These are phyloP conservation scores for Talaromyces islandicus DNA, from an alignment of 2,329 filamentous ascomycete species.

Conservation along the genomic window DNA sequence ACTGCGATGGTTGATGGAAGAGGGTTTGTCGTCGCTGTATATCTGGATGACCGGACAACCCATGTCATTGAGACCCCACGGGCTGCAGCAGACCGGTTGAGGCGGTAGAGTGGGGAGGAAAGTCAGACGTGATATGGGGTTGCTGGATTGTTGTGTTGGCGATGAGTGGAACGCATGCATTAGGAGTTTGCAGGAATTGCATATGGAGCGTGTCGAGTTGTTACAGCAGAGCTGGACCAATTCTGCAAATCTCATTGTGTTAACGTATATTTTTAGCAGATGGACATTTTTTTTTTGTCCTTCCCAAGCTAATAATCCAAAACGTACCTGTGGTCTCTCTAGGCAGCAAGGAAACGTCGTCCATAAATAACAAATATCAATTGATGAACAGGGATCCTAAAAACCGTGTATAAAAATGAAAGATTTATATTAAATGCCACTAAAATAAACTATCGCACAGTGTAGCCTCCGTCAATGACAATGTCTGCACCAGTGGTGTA, in stretches of 20 bases:
- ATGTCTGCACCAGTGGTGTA: conserved; percentile 47
- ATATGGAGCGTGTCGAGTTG: not conserved
- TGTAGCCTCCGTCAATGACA: conserved; percentile 46
- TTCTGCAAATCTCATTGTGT: too few relatives aligned
- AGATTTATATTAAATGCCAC: not conserved
- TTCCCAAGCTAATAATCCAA: not conserved
- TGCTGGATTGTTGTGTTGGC: not conserved
- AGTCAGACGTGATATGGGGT: not conserved
- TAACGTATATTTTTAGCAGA: not conserved
- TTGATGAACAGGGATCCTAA: too few relatives aligned
- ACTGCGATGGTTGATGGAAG: not conserved
- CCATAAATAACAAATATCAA: too few relatives aligned
- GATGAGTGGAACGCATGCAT: not conserved
- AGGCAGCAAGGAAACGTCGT: not conserved
- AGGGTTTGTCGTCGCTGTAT: not conserved
- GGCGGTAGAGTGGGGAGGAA: not conserved
- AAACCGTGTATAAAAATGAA: not conserved
- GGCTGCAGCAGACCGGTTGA: not conserved
- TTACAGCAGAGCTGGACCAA: not conserved
- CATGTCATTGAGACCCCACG: not conserved
- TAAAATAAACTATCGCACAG: conserved; percentile 26
- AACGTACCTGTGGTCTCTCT: not conserved
- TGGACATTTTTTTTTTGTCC: not conserved
- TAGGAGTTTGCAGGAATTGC: not conserved
- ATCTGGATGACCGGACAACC: not conserved